A percentile compares a stretch with the other conserved stretches of the same genome.
These are phyloP conservation scores for Penicillium sp. DNA, from an alignment of 2,329 filamentous ascomycete species.

Conservation along the genomic window DNA sequence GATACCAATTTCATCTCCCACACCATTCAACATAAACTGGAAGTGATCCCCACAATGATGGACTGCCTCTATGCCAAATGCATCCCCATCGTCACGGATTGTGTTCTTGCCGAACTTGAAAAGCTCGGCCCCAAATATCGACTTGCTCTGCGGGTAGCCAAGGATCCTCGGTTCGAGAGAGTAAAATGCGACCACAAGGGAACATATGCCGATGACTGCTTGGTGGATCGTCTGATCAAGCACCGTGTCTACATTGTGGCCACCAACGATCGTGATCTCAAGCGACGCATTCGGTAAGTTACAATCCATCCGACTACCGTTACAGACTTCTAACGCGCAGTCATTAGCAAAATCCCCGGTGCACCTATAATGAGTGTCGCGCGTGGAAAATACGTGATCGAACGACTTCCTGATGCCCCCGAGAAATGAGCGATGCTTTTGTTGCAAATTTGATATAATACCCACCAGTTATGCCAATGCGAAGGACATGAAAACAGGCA, in stretches of 20 bases:
- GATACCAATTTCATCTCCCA: constrained; percentile 92
- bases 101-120: constrained; percentile 82
- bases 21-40: constrained; percentile 87
- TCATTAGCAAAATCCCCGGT: constrained; percentile 67
- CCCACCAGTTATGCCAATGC: background rate
- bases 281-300: constrained; percentile 68
- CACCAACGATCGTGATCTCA: constrained; percentile 71
- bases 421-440: constrained; percentile 48
- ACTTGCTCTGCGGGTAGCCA: constrained; percentile 79
- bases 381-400: constrained; percentile 90
- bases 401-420: constrained; percentile 82
- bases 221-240: constrained; percentile 72
- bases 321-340: background rate
- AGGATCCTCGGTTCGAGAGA: constrained; percentile 86
- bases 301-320: background rate
- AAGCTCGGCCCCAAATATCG: constrained; percentile 88
- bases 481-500: constrained; percentile 2
- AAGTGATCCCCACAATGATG: constrained; percentile 86
- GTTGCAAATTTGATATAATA: background rate
- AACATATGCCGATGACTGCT: constrained; percentile 83
- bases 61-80: constrained; percentile 91
- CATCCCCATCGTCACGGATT: constrained; percentile 82
- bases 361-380: constrained; percentile 74
- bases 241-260: constrained; percentile 77
- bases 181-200: constrained; percentile 90